Percentiles rank a stretch among this genome's conserved stretches.
phyloP scores from a whole-genome alignment of 2,329 filamentous ascomycete genomes.

The Aaosphaeria pasadenensis region DNA sequence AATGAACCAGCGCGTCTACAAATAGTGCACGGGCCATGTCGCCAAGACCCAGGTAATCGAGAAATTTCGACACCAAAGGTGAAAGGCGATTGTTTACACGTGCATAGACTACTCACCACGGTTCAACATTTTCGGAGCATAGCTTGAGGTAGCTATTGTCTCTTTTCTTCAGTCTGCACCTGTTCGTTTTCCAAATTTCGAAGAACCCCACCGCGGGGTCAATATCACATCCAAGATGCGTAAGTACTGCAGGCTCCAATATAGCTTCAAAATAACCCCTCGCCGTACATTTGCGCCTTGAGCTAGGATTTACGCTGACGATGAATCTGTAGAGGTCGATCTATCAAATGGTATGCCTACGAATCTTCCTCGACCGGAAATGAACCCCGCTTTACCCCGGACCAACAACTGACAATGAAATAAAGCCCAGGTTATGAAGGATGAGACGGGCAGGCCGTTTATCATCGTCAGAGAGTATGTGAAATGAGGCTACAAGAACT shows the following conservation, averaged over 20 bases:
- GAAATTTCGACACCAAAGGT: conserved; percentile 14
- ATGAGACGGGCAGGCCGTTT: conserved; percentile 95
- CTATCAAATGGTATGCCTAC: conserved; percentile 69
- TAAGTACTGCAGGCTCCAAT: conserved; percentile 28
- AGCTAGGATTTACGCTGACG: conserved; percentile 14
- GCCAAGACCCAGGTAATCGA: not conserved
- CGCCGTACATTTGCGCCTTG: not conserved
- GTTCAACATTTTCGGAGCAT: not conserved
- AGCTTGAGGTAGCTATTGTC: too few species aligned
- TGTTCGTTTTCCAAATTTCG: not conserved
- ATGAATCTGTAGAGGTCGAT: conserved; percentile 64
- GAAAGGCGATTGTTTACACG: conserved; percentile 14
- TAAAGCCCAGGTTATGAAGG: conserved; percentile 77
- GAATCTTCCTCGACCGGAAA: conserved; percentile 2
- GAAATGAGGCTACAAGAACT: not conserved
- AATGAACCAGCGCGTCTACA: too few species aligned
- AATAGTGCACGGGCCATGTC: not conserved
- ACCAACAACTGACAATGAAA: conserved; percentile 20
- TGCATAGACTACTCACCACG: conserved; percentile 10
- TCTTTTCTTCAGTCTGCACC: too few species aligned
- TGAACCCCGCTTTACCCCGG: conserved; percentile 5
- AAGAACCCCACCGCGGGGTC: conserved; percentile 5
- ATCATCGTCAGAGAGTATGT: conserved; percentile 96
- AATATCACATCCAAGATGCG: conserved; percentile 34
- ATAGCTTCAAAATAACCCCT: conserved; percentile 7